A percentile compares a stretch with the other conserved stretches of the same genome.
These are phyloP conservation scores for Aspergillus persii DNA, from an alignment of 2,329 filamentous ascomycete genomes.

Conservation along the genomic window DNA sequence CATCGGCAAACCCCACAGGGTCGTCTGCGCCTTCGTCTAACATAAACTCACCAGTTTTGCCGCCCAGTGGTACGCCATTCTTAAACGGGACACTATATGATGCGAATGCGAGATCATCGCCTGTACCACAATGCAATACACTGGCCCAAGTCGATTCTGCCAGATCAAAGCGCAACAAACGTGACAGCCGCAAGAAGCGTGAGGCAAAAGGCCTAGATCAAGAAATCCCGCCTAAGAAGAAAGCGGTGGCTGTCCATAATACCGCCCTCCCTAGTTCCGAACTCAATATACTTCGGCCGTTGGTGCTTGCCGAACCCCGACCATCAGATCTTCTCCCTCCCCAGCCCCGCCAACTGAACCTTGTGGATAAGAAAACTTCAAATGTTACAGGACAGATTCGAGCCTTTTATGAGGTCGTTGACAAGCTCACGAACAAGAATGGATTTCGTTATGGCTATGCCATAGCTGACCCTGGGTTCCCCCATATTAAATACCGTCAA, in stretches of 20 bases:
- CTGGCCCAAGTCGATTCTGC: slow-evolving; percentile 29
- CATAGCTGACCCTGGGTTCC: slow-evolving; percentile 83
- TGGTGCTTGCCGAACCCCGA: slow-evolving; percentile 40
- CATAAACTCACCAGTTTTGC: slow-evolving; percentile 35
- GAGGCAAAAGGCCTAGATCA: slow-evolving; percentile 43
- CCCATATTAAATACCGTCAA: slow-evolving; percentile 85
- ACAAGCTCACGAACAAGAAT: slow-evolving; percentile 62
- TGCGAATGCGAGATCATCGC: slow-evolving; percentile 32
- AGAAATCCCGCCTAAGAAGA: slow-evolving; percentile 39
- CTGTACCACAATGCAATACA: slow-evolving; percentile 29
- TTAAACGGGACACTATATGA: slow-evolving; percentile 29
- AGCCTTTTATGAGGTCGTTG: slow-evolving; percentile 44
- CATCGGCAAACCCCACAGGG: slow-evolving; percentile 31
- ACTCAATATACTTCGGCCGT: slow-evolving; percentile 40
- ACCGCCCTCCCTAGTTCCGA: slow-evolving; percentile 37
- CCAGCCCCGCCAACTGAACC: slow-evolving; percentile 41
- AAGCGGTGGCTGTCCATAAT: slow-evolving; percentile 26
- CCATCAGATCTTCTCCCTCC: slow-evolving; percentile 38
- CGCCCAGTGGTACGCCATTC: slow-evolving; percentile 28
- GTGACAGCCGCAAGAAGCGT: slow-evolving; percentile 45
- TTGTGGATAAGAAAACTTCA: slow-evolving; percentile 36
- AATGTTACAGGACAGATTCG: slow-evolving; percentile 34
- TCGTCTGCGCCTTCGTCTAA: slow-evolving; percentile 37
- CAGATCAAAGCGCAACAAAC: slow-evolving; percentile 42
- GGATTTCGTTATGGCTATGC: slow-evolving; percentile 87